Conservation (phyloP, 169 alveolate genomes). For the Plasmodium relictum region DNA sequence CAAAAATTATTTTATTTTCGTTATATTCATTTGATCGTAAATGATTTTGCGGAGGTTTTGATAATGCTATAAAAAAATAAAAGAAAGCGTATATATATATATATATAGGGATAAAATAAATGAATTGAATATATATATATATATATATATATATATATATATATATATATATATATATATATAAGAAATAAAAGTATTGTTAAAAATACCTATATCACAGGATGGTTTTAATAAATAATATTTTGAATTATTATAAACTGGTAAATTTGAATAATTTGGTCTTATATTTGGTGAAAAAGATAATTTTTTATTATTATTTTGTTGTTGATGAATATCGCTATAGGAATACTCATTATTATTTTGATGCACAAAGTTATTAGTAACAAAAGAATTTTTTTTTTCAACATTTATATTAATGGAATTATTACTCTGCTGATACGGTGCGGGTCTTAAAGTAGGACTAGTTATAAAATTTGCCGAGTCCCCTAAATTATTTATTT, state of each 20-base stretch:
- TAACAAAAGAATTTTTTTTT: slow-evolving; percentile 17
- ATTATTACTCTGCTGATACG: slow-evolving; percentile 17
- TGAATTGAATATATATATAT: not conserved
- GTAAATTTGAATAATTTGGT: slow-evolving; percentile 13
- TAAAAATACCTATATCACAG: slow-evolving; percentile 23
- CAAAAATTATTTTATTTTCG: slow-evolving; percentile 27
- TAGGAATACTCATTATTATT: slow-evolving; percentile 27
- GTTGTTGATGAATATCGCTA: slow-evolving; percentile 14
- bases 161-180: not conserved
- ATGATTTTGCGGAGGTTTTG: slow-evolving; percentile 26
- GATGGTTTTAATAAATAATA: slow-evolving; percentile 31
- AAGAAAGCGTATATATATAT: not conserved
- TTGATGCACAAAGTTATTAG: slow-evolving; percentile 29
- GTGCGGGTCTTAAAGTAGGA: slow-evolving; percentile 46
- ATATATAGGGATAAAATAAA: too few species aligned
- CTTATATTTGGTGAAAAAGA: slow-evolving; percentile 4
- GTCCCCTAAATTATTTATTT: slow-evolving; percentile 24
- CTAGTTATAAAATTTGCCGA: slow-evolving; percentile 2
- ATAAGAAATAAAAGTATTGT: not conserved
- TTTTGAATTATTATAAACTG: slow-evolving; percentile 8
- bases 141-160: not conserved
- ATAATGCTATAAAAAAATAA: not conserved
- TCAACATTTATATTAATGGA: slow-evolving; percentile 23
- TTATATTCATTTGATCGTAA: slow-evolving; percentile 10
- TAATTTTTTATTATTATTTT: slow-evolving; percentile 11